phyloP scores from a whole-genome alignment of 768 basidiomycete species.

The Rhizopogon rudus region DNA sequence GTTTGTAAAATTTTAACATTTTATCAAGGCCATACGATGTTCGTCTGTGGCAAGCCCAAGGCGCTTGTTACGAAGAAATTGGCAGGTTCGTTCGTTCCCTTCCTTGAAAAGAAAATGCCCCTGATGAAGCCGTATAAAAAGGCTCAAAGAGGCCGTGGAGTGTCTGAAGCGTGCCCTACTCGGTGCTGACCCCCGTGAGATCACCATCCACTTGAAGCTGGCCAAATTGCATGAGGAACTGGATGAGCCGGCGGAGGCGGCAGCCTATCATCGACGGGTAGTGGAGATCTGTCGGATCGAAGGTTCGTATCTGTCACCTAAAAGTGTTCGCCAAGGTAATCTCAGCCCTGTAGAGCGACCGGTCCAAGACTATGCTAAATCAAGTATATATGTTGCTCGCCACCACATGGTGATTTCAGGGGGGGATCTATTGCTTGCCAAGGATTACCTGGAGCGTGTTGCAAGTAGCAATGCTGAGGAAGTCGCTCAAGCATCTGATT shows the following conservation, averaged over 20 bases:
- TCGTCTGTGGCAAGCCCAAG: slow-evolving; percentile 93
- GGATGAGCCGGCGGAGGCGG: slow-evolving; percentile 63
- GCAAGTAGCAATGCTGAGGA: slow-evolving; percentile 80
- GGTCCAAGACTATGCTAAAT: slow-evolving; percentile 76
- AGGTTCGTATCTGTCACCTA: slow-evolving; percentile 30
- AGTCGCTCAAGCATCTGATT: slow-evolving; percentile 65
- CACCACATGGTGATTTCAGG: slow-evolving; percentile 61
- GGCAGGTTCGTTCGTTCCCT: slow-evolving; percentile 50
- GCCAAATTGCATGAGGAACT: slow-evolving; percentile 67
- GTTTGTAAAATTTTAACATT: neutral
- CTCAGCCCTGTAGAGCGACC: slow-evolving; percentile 47
- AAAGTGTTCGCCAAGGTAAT: slow-evolving; percentile 6
- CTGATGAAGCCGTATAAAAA: slow-evolving; percentile 26
- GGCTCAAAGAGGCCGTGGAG: slow-evolving; percentile 84
- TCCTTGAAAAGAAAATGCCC: neutral
- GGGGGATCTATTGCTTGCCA: slow-evolving; percentile 66
- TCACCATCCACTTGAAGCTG: slow-evolving; percentile 64
- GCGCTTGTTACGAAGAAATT: slow-evolving; percentile 90
- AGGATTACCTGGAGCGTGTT: slow-evolving; percentile 67
- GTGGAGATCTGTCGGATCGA: slow-evolving; percentile 57
- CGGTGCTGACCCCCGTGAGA: slow-evolving; percentile 74
- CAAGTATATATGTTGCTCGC: slow-evolving; percentile 80
- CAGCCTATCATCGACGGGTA: slow-evolving; percentile 76
- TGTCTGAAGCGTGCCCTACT: slow-evolving; percentile 88
- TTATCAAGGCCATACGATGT: slow-evolving; percentile 83